Base-by-base conservation (phyloP, 805 yeast genomes). In the Teunomyces tritomae region DNA sequence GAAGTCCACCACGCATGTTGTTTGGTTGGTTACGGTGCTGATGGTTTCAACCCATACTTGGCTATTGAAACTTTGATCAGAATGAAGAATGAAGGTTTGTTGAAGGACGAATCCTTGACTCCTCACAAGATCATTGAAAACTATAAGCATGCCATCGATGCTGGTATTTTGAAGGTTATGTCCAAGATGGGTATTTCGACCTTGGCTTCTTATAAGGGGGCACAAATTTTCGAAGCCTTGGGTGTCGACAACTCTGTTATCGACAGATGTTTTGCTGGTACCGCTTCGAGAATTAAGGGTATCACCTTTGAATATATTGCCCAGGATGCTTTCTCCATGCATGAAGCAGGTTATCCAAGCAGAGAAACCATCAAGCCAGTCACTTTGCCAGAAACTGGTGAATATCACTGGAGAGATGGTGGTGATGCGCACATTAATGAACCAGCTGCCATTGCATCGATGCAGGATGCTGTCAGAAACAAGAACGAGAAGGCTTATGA, bases 151-250 rank as follows among this genome's bases (percentile, higher is more conserved):
- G 85, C 97, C 9, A 77, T 88, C 50, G 96, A 92, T 63, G 86
- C 89, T 47, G 98, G 98, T 70, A 85, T 92, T 58, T 75, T 89
- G 59, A 92, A 94, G 76, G 97, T 94, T 50, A 92, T 92, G 99
- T 89, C 97, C 32, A 92, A 94, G 78, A 94, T 92, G 98, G 99
- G 99, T 77, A 94, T 92, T 59, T 91, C 98, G 28, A 94, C 99
- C 28, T 77, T 92, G 65, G 97, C 97, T 9, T 89, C 97, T n/a
- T 92, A 92, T 73, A 92, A 92, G 73, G 98, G 98, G 70, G 99
- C 99, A 27, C 99, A 92, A 75, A 94, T 92, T 63, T 92, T 94
- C 66, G 99, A 92, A 71, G 96, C 96, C 43, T 76, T 92, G 52
- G 99, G 99, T 69, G 84, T 92, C 52, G 97, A 94, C 67, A 89